Conservation (phyloP, 2,329 filamentous ascomycete genomes). For the Aspergillus fumigatus region DNA sequence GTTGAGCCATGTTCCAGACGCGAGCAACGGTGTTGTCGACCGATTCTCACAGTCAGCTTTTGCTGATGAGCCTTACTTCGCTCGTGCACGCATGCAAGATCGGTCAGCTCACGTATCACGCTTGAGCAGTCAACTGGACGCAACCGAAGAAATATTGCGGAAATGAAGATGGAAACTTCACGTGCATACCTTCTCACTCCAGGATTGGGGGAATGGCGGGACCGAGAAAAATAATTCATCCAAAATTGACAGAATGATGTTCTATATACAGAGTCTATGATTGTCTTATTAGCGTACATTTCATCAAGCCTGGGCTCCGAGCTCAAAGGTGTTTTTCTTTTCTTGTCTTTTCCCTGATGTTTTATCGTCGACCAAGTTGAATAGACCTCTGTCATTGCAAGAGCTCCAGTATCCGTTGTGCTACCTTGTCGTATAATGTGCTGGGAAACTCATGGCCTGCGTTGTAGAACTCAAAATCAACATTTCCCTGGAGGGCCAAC, state of each 20-base stretch:
- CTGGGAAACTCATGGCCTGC: conserved; percentile 69
- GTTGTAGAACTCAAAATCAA: conserved; percentile 54
- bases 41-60: conserved; percentile 24
- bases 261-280: conserved; percentile 13
- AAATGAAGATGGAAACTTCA: conserved; percentile 5
- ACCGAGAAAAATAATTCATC: not conserved
- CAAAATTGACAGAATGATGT: conserved; percentile 1
- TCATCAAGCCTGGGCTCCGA: not conserved
- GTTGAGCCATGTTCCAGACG: conserved; percentile 23
- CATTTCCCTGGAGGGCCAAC: conserved; percentile 54
- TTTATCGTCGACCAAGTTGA: not conserved
- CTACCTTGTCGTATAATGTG: conserved; percentile 56
- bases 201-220: not conserved
- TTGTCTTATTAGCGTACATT: conserved; percentile 1
- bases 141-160: conserved; percentile 26
- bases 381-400: conserved; percentile 10
- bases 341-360: no score
- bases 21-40: conserved; percentile 19
- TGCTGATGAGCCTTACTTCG: conserved; percentile 31
- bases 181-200: conserved; percentile 3
- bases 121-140: conserved; percentile 28
- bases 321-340: not conserved
- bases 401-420: conserved; percentile 45
- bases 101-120: conserved; percentile 26
- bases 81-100: conserved; percentile 26